Conservation (phyloP, 2,329 filamentous ascomycete genomes). For the Aspergillus caelatus region DNA sequence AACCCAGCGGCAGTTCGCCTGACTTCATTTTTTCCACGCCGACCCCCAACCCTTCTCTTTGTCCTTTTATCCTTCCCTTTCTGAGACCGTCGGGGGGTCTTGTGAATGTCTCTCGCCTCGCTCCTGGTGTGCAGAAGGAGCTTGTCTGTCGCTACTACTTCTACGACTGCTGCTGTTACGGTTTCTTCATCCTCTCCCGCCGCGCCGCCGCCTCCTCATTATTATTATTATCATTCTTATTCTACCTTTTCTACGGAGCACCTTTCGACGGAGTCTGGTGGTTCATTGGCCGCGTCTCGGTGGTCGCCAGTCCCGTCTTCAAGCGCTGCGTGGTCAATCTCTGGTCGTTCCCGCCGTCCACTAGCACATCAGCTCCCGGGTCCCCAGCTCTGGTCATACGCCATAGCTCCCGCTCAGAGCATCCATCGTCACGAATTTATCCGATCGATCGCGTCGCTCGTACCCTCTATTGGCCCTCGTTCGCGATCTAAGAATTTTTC, state of each 20-base stretch:
- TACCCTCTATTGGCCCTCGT: constrained; percentile 7
- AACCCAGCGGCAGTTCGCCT: constrained; percentile 12
- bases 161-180: constrained; percentile 19
- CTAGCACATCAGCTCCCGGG: constrained; percentile 3
- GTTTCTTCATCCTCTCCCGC: constrained; percentile 14
- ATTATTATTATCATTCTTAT: background rate
- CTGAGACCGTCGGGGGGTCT: constrained; percentile 17
- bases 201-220: constrained; percentile 15
- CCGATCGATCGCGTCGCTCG: constrained; percentile 16
- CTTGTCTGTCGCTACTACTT: constrained; percentile 27
- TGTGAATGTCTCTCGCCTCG: constrained; percentile 41
- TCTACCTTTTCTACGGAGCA: constrained; percentile 3
- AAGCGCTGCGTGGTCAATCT: background rate
- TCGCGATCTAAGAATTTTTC: constrained; percentile 11
- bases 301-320: background rate
- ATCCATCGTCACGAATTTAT: constrained; percentile 18
- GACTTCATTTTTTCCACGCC: constrained; percentile 12
- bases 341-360: background rate
- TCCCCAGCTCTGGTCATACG: constrained; percentile 12
- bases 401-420: constrained; percentile 13
- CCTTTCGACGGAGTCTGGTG: background rate
- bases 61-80: constrained; percentile 21
- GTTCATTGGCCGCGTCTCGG: background rate
- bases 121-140: constrained; percentile 33
- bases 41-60: constrained; percentile 11